phyloP scores from a whole-genome alignment of 2,329 filamentous ascomycete species.

The Penicillium sp. region DNA sequence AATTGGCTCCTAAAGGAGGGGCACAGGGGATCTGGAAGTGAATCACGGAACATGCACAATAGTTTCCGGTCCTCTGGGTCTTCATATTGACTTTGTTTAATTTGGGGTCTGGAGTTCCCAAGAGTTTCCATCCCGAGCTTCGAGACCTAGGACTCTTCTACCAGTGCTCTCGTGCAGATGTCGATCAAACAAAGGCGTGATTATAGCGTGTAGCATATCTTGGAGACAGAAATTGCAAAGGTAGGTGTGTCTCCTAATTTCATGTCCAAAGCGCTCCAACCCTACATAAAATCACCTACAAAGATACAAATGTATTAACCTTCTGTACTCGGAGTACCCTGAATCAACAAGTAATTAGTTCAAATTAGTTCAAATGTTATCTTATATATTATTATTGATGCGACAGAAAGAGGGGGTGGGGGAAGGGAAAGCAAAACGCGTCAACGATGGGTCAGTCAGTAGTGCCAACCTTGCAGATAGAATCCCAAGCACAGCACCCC shows the following conservation, averaged over 20 bases:
- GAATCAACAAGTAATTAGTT: slow-evolving; percentile 3
- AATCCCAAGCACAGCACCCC: slow-evolving; percentile 3
- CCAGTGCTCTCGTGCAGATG: neutral
- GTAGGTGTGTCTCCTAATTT: neutral
- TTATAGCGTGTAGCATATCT: neutral
- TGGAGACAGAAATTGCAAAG: neutral
- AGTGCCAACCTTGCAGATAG: neutral
- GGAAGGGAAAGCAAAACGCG: neutral
- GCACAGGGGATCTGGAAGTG: slow-evolving; percentile 5
- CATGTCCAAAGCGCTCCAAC: neutral
- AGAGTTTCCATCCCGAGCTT: neutral
- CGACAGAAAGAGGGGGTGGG: neutral
- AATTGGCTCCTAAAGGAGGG: neutral
- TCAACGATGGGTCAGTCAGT: neutral
- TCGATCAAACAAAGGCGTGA: slow-evolving; percentile 2
- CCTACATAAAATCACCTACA: neutral
- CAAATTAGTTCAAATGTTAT: neutral
- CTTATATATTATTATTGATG: neutral
- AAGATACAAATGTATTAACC: neutral
- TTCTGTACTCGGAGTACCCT: slow-evolving; percentile 13
- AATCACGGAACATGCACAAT: slow-evolving; percentile 9
- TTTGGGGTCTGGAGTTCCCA: neutral
- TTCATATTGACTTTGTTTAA: neutral
- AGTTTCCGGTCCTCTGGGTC: slow-evolving; percentile 9
- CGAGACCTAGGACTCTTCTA: neutral